Conservation (phyloP, 257 asterid genomes). For the Henckelia pumila region DNA sequence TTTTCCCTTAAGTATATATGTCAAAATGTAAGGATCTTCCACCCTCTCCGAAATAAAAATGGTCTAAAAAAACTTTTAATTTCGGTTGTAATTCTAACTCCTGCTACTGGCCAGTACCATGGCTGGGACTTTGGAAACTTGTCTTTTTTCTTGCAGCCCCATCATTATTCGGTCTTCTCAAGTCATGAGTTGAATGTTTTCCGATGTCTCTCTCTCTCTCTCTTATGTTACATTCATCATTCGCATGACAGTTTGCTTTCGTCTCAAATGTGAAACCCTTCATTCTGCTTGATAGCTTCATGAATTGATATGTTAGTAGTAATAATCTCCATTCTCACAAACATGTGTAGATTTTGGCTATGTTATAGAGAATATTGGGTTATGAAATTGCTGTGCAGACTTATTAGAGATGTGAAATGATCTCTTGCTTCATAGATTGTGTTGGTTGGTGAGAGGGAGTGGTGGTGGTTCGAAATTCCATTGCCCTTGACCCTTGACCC, state of each 20-base stretch:
- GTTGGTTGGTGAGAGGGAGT: not conserved
- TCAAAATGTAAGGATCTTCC: not conserved
- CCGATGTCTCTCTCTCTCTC: not conserved
- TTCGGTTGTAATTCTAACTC: not conserved
- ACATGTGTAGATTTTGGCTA: not conserved
- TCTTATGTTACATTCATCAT: too few relatives aligned
- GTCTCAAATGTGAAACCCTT: too few relatives aligned
- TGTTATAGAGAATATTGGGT: not conserved
- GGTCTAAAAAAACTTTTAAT: too few relatives aligned
- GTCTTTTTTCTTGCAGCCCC: not conserved
- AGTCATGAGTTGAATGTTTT: not conserved
- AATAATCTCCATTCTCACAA: not conserved
- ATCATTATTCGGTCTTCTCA: not conserved
- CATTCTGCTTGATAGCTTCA: not conserved
- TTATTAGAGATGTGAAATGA: not conserved
- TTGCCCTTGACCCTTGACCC: too few relatives aligned
- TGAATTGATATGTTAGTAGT: too few relatives aligned
- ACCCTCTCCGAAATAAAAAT: not conserved
- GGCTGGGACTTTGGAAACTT: not conserved
- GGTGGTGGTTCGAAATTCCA: not conserved
- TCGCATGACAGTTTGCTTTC: too few relatives aligned
- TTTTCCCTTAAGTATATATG: not conserved
- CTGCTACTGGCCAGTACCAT: not conserved
- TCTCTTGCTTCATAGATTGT: not conserved
- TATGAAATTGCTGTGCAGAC: not conserved